These are phyloP conservation scores for Orychophragmus violaceus DNA, from an alignment of 345 rosid species.

Conservation along the genomic window DNA sequence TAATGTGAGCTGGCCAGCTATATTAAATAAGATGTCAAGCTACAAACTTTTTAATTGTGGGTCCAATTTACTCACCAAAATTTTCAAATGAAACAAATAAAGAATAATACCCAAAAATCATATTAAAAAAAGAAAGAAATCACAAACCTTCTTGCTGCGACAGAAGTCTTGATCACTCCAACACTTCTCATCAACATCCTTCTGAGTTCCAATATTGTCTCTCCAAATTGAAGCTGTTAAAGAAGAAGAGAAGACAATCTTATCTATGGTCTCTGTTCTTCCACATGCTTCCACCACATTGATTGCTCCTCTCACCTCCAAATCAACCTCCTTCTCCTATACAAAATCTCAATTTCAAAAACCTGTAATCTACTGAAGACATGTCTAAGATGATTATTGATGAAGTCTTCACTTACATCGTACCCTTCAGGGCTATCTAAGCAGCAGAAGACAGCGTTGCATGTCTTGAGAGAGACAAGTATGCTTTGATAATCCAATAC, in stretches of 20 bases:
- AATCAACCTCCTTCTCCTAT: constrained; percentile 55
- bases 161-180: constrained; percentile 81
- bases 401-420: constrained; percentile 44
- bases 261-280: constrained; percentile 55
- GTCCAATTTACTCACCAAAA: constrained; percentile 12
- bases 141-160: constrained; percentile 65
- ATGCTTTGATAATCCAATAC: constrained; percentile 73
- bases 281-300: constrained; percentile 86
- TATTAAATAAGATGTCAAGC: constrained; percentile 8
- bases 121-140: not conserved
- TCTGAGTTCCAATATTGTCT: constrained; percentile 48
- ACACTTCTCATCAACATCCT: constrained; percentile 69
- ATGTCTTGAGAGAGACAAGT: constrained; percentile 62
- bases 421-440: constrained; percentile 61
- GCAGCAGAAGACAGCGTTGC: constrained; percentile 67
- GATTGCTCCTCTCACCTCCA: constrained; percentile 80
- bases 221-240: constrained; percentile 82
- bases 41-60: not conserved
- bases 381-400: not conserved
- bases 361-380: too few species aligned
- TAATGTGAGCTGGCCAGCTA: not conserved
- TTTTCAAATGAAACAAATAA: not conserved
- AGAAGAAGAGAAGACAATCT: constrained; percentile 66
- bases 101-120: not conserved
- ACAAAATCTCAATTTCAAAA: not conserved